Evolutionary conservation across 2,329 filamentous ascomycete genomes (phyloP), one percentile per base, ranked within the genome.

Genomic region (Leptographium radiaticola): DNA sequence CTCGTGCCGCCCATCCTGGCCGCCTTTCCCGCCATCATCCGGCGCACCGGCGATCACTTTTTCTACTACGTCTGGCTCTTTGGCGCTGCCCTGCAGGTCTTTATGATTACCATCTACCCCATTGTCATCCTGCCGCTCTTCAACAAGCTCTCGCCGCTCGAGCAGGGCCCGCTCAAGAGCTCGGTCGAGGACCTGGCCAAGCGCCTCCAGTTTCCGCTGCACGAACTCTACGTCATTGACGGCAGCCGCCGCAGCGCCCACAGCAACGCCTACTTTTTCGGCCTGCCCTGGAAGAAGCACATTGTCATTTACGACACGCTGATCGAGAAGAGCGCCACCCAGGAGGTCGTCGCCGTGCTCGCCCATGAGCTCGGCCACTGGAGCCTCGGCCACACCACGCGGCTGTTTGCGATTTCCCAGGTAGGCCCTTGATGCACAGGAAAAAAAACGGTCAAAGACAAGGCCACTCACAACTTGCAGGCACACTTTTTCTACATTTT

Each of bases 21-120:
- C 60, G 93, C 84, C 44, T 94, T 98, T 75, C 79, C 97, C 64
- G 81, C 87, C 68, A 98, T 98, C 66, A 86, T 98, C 63, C 85
- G 95, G 71, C 87, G 86, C 72, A 96, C 94, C 13, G 93, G 93
- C 60, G 87, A 86, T 66, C 81, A 84, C 66, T 98, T 98, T 77
- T 96, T 97, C 77, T 95, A 94, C 74, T 98, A 96, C 68, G 81
- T 98, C 55, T 98, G 91, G 90, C 71, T 93, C 56, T 97, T 98
- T 65, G 85, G 87, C 61, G 83, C 95, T 57, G 84, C 80, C 55
- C 81, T 98, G 43, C 93, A 97, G 71, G 77, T 97, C 58, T 91
- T 93, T 68, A 90, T 88, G 71, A 95, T 96, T 64, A 95, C 93
- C 47, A 86, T 96, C 66, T 98, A 96, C 71, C 93, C 93, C 1